phyloP scores from a whole-genome alignment of 805 yeast genomes.

The Kazachstania martiniae region DNA sequence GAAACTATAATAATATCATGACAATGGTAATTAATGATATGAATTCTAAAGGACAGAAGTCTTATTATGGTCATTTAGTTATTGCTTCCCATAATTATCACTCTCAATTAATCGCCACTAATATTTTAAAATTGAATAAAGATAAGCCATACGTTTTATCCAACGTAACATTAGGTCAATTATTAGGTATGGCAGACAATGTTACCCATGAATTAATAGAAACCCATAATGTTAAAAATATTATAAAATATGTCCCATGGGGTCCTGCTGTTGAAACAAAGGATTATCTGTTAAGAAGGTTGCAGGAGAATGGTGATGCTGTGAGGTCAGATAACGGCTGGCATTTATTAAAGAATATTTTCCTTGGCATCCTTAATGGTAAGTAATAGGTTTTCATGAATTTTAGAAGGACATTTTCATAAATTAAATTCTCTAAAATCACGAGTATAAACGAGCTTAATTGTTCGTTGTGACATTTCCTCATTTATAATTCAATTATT shows the following conservation, averaged over 20 bases:
- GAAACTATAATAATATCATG: slow-evolving; percentile 62
- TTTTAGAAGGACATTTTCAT: too few species aligned
- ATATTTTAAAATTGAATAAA: slow-evolving; percentile 31
- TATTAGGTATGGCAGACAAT: slow-evolving; percentile 92
- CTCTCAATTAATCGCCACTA: slow-evolving; percentile 65
- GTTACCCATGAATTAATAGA: slow-evolving; percentile 65
- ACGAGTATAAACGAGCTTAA: too few species aligned
- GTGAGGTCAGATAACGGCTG: slow-evolving; percentile 77
- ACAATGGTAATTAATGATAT: slow-evolving; percentile 50
- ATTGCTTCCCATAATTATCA: slow-evolving; percentile 84
- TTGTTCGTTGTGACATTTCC: too few species aligned
- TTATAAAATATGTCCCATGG: slow-evolving; percentile 95
- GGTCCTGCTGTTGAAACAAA: slow-evolving; percentile 93
- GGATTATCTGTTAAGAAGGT: slow-evolving; percentile 76
- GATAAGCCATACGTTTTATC: slow-evolving; percentile 40
- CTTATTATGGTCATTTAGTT: slow-evolving; percentile 63
- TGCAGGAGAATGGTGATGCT: slow-evolving; percentile 94
- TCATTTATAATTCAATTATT: too few species aligned
- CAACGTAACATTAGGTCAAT: slow-evolving; percentile 78
- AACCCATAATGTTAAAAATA: slow-evolving; percentile 54
- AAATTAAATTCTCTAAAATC: too few species aligned
- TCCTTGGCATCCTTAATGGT: slow-evolving; percentile 24
- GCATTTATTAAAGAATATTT: slow-evolving; percentile 52
- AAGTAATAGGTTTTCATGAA: too few species aligned
- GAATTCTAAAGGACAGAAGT: slow-evolving; percentile 32